Base-by-base conservation (phyloP, 805 yeast species). In the Kazachstania taianensis region DNA sequence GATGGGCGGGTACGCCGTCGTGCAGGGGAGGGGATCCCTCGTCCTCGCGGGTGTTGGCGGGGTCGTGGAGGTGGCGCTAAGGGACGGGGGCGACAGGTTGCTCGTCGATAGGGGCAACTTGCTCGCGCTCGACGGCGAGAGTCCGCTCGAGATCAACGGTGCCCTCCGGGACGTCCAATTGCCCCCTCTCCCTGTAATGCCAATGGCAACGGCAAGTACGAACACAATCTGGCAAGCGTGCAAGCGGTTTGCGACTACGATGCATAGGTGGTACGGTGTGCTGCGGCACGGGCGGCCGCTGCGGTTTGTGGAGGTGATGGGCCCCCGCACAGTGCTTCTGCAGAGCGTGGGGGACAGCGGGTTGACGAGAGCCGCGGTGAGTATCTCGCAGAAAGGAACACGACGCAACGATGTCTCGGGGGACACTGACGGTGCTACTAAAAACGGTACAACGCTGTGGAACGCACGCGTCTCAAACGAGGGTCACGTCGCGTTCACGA, bases 301-400 rank as follows among this genome's bases (percentile, higher is more conserved):
- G 8, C 44, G 42, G 20, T 53, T 49, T 29, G 37, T 57, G n/a
- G 48, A 45, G 33, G 46, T 58, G 3, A 44, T 41, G 22, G 63
- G 63, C 3, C 63, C 63, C 33, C 52, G 63, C 45, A 44, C 51
- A 7, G 20, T 59, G 7, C 38, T 57, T n/a, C 44, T 59, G 1
- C 63, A 59, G 41, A 55, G 38, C 14, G 38, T 33, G 16, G 36
- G 35, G 20, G 37, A 38, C 23, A 10, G n/a, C n/a, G n/a, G n/a
- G n/a, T n/a, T n/a, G n/a, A n/a, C n/a, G n/a, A n/a, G n/a, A n/a
- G n/a, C n/a, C n/a, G n/a, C n/a, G n/a, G n/a, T n/a, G n/a, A n/a
- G n/a, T n/a, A n/a, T n/a, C n/a, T n/a, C n/a, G n/a, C n/a, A n/a
- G n/a, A n/a, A n/a, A n/a, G n/a, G n/a, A n/a, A n/a, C n/a, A n/a